These are phyloP conservation scores for Plenodomus biglobosus DNA, from an alignment of 2,329 filamentous ascomycete genomes.

Conservation along the genomic window DNA sequence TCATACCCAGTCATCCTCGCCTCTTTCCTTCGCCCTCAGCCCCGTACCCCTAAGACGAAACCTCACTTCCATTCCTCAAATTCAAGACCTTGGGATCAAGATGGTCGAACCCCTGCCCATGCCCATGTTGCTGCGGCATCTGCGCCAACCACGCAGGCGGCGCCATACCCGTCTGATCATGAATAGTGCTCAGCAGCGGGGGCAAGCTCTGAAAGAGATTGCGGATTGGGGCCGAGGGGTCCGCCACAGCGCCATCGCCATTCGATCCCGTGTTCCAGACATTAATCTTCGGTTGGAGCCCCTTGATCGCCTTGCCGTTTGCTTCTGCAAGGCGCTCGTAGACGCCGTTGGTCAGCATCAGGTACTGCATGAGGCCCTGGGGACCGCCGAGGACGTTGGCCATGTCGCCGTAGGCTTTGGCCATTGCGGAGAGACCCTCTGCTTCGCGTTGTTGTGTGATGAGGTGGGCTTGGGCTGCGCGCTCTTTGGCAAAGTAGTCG, in stretches of 20 bases:
- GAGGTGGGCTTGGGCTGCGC: constrained; percentile 62
- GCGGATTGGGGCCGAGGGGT: constrained; percentile 65
- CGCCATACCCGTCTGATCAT: constrained; percentile 83
- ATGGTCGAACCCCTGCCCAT: neutral
- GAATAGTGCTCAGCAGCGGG: constrained; percentile 79
- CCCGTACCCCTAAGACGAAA: constrained; percentile 10
- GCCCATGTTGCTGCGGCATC: constrained; percentile 47
- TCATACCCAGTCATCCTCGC: neutral
- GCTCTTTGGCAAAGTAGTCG: constrained; percentile 46
- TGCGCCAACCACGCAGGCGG: constrained; percentile 72
- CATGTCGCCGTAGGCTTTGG: constrained; percentile 75
- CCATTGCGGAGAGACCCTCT: constrained; percentile 75
- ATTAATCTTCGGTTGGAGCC: constrained; percentile 84
- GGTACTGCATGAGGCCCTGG: constrained; percentile 74
- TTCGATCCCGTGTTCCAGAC: constrained; percentile 79
- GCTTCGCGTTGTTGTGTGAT: constrained; percentile 70
- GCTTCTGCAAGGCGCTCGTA: constrained; percentile 76
- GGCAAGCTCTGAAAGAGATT: constrained; percentile 85
- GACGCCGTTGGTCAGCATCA: constrained; percentile 83
- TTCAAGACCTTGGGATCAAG: constrained; percentile 21
- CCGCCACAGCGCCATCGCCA: constrained; percentile 49
- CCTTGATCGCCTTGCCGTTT: constrained; percentile 73
- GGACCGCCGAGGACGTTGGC: constrained; percentile 75
- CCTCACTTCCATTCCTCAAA: constrained; percentile 32
- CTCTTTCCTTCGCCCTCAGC: too few relatives aligned